Evolutionary conservation across 257 asterid species (phyloP).

Genomic region (Solanum etuberosum): DNA sequence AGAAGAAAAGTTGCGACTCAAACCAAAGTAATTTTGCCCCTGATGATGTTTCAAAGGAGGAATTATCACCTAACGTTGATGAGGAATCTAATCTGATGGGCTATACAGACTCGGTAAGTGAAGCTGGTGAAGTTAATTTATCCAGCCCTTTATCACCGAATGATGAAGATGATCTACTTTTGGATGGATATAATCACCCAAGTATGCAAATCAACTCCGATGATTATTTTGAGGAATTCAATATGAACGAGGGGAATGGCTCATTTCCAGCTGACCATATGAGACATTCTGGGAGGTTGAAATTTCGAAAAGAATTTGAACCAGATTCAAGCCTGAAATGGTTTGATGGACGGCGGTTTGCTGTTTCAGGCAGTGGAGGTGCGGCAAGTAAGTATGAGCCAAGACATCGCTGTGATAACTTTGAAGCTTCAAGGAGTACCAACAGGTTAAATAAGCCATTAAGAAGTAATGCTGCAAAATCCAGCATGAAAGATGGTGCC

Average conservation of each 20-base stretch:
- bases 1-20: conserved; percentile 39
- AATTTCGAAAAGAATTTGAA: conserved; percentile 47
- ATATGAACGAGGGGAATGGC: conserved; percentile 32
- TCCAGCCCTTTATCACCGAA: conserved; percentile 44
- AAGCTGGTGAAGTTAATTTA: conserved; percentile 44
- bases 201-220: conserved; percentile 37
- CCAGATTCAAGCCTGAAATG: conserved; percentile 43
- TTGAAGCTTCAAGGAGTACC: conserved; percentile 37
- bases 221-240: conserved; percentile 36
- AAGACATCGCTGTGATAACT: conserved; percentile 43
- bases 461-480: conserved; percentile 32
- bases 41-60: conserved; percentile 38
- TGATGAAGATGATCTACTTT: conserved; percentile 34
- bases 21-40: conserved; percentile 21
- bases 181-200: conserved; percentile 34
- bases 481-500: conserved; percentile 49
- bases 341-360: conserved; percentile 44
- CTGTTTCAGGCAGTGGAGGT: conserved; percentile 37
- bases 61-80: conserved; percentile 23
- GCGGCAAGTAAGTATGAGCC: conserved; percentile 38
- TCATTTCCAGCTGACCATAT: conserved; percentile 29
- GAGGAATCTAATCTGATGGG: conserved; percentile 27
- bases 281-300: conserved; percentile 53
- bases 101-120: conserved; percentile 34
- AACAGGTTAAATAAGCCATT: conserved; percentile 40